These are phyloP conservation scores for Magnolia changhungtana DNA, from an alignment of 164 flowering plant species.

Conservation along the genomic window DNA sequence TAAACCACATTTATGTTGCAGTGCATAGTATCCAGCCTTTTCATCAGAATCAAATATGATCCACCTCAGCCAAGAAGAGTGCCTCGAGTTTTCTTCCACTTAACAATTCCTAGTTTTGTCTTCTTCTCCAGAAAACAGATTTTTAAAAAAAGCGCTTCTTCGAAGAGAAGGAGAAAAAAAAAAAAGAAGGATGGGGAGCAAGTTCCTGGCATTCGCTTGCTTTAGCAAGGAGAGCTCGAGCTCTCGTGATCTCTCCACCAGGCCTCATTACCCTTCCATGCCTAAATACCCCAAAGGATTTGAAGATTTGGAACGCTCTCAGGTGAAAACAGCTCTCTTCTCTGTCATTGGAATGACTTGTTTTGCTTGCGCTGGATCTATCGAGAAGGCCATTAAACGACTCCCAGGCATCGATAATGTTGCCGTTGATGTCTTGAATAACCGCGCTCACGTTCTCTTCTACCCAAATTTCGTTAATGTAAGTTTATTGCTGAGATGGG, in stretches of 20 bases:
- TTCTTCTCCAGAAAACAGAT: too few species aligned
- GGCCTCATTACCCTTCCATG: conserved; percentile 67
- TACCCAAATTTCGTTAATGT: conserved; percentile 63
- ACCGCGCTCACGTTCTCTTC: conserved; percentile 62
- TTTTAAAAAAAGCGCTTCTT: too few species aligned
- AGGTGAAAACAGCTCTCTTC: conserved; percentile 40
- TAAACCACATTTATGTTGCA: too few species aligned
- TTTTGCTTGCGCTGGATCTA: conserved; percentile 83
- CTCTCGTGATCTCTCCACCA: conserved; percentile 27
- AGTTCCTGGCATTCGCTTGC: conserved; percentile 47
- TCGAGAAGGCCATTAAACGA: conserved; percentile 75
- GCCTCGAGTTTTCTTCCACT: too few species aligned
- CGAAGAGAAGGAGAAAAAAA: neutral
- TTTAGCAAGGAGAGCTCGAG: conserved; percentile 30
- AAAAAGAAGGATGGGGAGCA: conserved; percentile 10
- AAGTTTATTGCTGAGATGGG: conserved; percentile 16
- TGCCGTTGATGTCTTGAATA: conserved; percentile 67
- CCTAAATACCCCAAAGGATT: conserved; percentile 61
- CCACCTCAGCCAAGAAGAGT: too few species aligned
- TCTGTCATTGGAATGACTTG: conserved; percentile 81
- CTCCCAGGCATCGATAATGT: conserved; percentile 80
- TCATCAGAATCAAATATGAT: too few species aligned
- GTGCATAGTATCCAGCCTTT: too few species aligned
- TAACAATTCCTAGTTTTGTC: too few species aligned
- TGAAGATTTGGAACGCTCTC: conserved; percentile 1